phyloP scores from a whole-genome alignment of 371 early-diverging fungal genomes.

The Massospora cicadina region DNA sequence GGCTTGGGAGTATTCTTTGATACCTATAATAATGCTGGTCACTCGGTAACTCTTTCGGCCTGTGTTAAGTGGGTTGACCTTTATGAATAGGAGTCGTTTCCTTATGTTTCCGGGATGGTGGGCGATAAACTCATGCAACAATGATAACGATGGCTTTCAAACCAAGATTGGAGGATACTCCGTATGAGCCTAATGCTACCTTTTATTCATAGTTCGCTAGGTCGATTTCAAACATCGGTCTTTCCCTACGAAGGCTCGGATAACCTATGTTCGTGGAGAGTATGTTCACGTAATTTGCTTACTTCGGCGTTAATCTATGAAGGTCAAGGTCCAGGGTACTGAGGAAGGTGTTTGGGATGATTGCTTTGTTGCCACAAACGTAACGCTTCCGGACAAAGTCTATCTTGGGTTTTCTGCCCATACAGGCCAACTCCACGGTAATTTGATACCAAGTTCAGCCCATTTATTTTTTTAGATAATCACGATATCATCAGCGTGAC shows the following conservation, averaged over 20 bases:
- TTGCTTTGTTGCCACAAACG: conserved; percentile 60
- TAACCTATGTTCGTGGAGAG: conserved; percentile 56
- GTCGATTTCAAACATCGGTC: conserved; percentile 55
- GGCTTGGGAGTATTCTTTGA: conserved; percentile 93
- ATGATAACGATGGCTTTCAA: conserved; percentile 56
- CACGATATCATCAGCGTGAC: conserved; percentile 60
- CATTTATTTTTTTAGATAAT: conserved; percentile 12
- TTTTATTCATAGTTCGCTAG: conserved; percentile 11
- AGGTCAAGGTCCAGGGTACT: conserved; percentile 37
- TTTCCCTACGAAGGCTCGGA: conserved; percentile 43
- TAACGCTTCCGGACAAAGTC: conserved; percentile 46
- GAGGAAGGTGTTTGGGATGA: conserved; percentile 50
- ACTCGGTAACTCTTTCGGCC: conserved; percentile 31
- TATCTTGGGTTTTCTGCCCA: conserved; percentile 81
- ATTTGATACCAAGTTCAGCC: neutral
- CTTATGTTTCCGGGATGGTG: conserved; percentile 81
- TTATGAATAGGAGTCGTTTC: conserved; percentile 36
- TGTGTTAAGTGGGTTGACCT: neutral
- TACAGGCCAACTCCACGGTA: conserved; percentile 78
- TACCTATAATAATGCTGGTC: conserved; percentile 78
- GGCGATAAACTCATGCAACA: conserved; percentile 79
- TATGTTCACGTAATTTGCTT: conserved; percentile 32
- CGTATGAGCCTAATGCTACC: conserved; percentile 17
- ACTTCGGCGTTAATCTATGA: conserved; percentile 2
- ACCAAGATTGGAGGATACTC: conserved; percentile 51